Conservation (phyloP, 2,329 filamentous ascomycete genomes). For the Kalaharituber pfeilii region DNA sequence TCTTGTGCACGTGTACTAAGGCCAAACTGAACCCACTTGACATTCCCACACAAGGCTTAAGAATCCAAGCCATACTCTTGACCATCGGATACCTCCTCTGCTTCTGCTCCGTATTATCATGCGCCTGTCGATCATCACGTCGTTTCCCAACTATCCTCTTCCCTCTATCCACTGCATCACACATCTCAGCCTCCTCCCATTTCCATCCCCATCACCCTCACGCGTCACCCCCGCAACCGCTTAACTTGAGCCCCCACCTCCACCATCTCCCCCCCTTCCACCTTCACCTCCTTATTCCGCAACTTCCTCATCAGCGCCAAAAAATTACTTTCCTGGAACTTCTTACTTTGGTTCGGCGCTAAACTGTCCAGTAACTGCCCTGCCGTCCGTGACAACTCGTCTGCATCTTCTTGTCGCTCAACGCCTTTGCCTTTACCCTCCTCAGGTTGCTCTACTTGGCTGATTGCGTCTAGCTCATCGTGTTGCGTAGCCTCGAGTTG, state of each 20-base stretch:
- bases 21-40: too few species aligned
- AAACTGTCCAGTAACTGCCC: conserved; percentile 52
- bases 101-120: too few species aligned
- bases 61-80: too few species aligned
- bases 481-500: not conserved
- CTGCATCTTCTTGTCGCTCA: conserved; percentile 31
- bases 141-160: too few species aligned
- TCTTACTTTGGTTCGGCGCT: conserved; percentile 48
- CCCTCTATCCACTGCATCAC: too few species aligned
- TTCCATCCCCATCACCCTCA: too few species aligned
- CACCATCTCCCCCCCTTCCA: conserved; percentile 53
- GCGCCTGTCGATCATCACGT: too few species aligned
- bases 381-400: conserved; percentile 56
- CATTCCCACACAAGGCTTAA: too few species aligned
- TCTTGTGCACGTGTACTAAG: too few species aligned
- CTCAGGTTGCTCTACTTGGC: not conserved
- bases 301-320: conserved; percentile 59
- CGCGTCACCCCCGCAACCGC: too few species aligned
- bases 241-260: conserved; percentile 34
- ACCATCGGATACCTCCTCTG: too few species aligned
- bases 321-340: conserved; percentile 66
- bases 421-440: not conserved
- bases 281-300: conserved; percentile 51
- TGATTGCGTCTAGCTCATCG: not conserved
- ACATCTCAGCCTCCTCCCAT: too few species aligned